A percentile compares a stretch with the other conserved stretches of the same genome.
phyloP scores from a whole-genome alignment of 768 basidiomycete genomes.

The Vishniacozyma victoriae region DNA sequence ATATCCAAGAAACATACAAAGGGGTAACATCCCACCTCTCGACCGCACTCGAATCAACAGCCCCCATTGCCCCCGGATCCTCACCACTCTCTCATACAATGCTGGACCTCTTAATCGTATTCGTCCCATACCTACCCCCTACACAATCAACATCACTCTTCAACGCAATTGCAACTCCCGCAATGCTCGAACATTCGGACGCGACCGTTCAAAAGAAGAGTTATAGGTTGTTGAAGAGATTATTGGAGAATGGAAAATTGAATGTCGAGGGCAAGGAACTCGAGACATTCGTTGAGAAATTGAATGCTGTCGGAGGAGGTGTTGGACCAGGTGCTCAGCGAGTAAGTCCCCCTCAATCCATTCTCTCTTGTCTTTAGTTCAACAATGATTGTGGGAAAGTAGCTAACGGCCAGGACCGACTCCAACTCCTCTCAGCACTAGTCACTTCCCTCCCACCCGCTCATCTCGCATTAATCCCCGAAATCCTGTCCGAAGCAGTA shows the following conservation, averaged over 20 bases:
- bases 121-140: slow-evolving; percentile 67
- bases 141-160: slow-evolving; percentile 62
- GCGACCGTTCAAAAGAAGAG: slow-evolving; percentile 91
- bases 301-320: slow-evolving; percentile 62
- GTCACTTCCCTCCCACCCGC: slow-evolving; percentile 63
- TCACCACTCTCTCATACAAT: slow-evolving; percentile 55
- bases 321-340: slow-evolving; percentile 81
- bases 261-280: slow-evolving; percentile 28
- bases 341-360: slow-evolving; percentile 48
- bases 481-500: slow-evolving; percentile 86
- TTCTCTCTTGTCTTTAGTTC: background rate
- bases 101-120: slow-evolving; percentile 73
- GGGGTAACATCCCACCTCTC: slow-evolving; percentile 60
- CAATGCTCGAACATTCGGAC: slow-evolving; percentile 69
- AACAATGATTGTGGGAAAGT: background rate
- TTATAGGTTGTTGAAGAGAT: slow-evolving; percentile 75
- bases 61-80: slow-evolving; percentile 29
- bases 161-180: slow-evolving; percentile 60
- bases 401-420: slow-evolving; percentile 61
- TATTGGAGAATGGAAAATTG: slow-evolving; percentile 63
- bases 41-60: slow-evolving; percentile 23
- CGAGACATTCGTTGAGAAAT: slow-evolving; percentile 59
- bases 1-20: slow-evolving; percentile 70
- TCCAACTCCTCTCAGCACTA: slow-evolving; percentile 65
- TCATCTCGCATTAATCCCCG: slow-evolving; percentile 75